A percentile compares a stretch with the other conserved stretches of the same genome.
Evolutionary conservation across 441 rosid species (phyloP).

Genomic region (Hura crepitans): DNA sequence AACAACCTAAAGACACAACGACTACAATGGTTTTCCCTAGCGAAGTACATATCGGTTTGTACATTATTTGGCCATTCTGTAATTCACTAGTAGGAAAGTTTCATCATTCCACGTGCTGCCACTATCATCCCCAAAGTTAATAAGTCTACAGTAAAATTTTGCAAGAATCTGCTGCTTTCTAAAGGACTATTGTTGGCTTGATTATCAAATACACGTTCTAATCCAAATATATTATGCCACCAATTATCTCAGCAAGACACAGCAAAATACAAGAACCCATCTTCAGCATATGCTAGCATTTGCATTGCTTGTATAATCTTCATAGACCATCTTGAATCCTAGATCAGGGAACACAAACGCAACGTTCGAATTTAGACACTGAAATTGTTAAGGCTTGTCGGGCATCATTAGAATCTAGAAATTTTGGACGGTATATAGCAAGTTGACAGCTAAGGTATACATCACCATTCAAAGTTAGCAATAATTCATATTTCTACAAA

Average conservation of each 20-base stretch:
- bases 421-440: conserved; percentile 20
- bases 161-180: neutral
- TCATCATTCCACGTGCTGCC: neutral
- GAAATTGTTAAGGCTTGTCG: conserved; percentile 15
- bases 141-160: neutral
- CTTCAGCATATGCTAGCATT: neutral
- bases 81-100: neutral
- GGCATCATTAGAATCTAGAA: conserved; percentile 21
- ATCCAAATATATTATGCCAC: conserved; percentile 3
- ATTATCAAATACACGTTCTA: too few species aligned
- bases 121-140: neutral
- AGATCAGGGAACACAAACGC: conserved; percentile 13
- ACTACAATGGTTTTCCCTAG: conserved; percentile 5
- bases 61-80: too few species aligned
- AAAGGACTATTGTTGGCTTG: too few species aligned
- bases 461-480: conserved; percentile 34
- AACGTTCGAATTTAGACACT: conserved; percentile 11
- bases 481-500: conserved; percentile 41
- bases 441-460: conserved; percentile 28
- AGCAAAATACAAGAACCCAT: conserved; percentile 8
- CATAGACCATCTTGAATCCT: conserved; percentile 14
- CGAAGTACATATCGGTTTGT: neutral
- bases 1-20: neutral
- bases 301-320: neutral
- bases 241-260: conserved; percentile 3